These are phyloP conservation scores for Arthrobotrys musiformis DNA, from an alignment of 2,329 filamentous ascomycete genomes.

Conservation along the genomic window DNA sequence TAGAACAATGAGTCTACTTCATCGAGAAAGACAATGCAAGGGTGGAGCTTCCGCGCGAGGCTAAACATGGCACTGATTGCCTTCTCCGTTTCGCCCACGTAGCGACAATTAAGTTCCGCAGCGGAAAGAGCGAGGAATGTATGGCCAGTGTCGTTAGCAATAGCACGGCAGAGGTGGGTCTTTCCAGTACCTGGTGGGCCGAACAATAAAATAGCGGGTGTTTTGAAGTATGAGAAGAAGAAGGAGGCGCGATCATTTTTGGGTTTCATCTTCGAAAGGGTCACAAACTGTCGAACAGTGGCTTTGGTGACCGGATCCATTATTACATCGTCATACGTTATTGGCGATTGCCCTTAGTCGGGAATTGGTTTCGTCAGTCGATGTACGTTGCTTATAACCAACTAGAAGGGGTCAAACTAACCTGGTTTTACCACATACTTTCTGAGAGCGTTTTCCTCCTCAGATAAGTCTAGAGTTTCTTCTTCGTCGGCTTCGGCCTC, in stretches of 20 bases:
- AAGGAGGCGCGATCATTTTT: not conserved
- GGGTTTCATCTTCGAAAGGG: not conserved
- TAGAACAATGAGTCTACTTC: constrained; percentile 44
- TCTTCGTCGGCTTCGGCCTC: not conserved
- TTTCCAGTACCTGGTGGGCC: constrained; percentile 41
- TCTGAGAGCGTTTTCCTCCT: not conserved
- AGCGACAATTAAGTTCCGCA: constrained; percentile 9
- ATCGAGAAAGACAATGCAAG: constrained; percentile 39
- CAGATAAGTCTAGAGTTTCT: not conserved
- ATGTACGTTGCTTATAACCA: too few relatives aligned
- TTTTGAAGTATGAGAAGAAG: constrained; percentile 5
- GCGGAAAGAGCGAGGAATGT: constrained; percentile 17
- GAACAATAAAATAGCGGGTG: constrained; percentile 23
- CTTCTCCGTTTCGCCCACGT: constrained; percentile 31
- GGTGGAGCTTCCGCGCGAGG: constrained; percentile 35
- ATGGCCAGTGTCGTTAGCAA: constrained; percentile 19
- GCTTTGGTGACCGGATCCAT: constrained; percentile 9
- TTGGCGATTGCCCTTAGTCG: not conserved
- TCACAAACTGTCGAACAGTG: not conserved
- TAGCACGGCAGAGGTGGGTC: constrained; percentile 38
- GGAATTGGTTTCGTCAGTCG: not conserved
- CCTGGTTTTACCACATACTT: constrained; percentile 10
- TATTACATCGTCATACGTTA: constrained; percentile 14
- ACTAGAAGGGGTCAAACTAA: not conserved
- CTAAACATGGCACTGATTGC: constrained; percentile 24